Evolutionary conservation across 805 yeast species (phyloP), one percentile per base, ranked within the genome.

Genomic region (Komagataella populi): DNA sequence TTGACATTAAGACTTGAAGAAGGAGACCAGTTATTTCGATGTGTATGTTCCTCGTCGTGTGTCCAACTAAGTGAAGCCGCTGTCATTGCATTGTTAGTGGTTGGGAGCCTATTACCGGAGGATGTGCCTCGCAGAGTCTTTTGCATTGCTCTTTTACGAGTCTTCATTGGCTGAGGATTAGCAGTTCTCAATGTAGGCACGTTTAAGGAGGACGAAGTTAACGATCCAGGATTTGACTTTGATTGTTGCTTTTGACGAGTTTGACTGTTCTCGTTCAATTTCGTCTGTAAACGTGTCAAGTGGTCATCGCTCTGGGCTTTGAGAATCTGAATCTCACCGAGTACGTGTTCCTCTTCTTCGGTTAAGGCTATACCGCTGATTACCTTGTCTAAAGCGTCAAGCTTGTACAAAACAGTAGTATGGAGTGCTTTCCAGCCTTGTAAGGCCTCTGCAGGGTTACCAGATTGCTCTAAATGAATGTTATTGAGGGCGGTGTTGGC

Each of bases 391-490:
- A 84, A 56, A 51, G 62, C 54, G 18, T 81, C 86, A 46, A 83
- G 64, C 57, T 78, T 78, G 60, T 70, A 77, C 48, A 78, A 70
- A 2, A 81, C 70, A 48, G 77, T 74, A 1, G 85, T 79, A 55
- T 81, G 87, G n/a, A 85, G 64, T 2, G 80, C 70, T 56, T 80
- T 83, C 90, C 91, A 84, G 2, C 90, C 90, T 53, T 75, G 77
- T 18, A 83, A 64, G 2, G 89, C 84, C 16, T 74, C 78, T 49
- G 71, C 75, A 47, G 71, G 63, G 18, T 74, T 71, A 39, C 72
- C 69, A 17, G 70, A 67, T 53, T 83, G 83, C 58, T 84, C 89
- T 17, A 80, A 60, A 3, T 78, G 70, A 49, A 81, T 60, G 62
- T 81, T 78, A 54, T 72, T 69, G 50, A 84, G 70, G 3, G 87